phyloP scores from a whole-genome alignment of 2,329 filamentous ascomycete genomes.

The Botryotinia calthae region DNA sequence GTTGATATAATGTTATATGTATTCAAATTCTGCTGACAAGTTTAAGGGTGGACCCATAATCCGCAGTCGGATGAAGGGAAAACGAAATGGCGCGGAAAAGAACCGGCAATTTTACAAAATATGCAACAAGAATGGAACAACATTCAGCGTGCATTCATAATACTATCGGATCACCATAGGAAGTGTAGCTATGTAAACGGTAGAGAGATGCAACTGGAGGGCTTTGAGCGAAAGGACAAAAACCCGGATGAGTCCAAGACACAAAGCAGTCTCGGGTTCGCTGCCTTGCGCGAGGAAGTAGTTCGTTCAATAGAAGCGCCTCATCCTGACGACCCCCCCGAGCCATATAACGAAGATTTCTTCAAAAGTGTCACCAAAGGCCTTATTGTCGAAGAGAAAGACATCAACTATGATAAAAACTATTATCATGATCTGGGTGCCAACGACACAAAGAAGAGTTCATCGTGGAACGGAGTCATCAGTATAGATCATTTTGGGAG shows the following conservation, averaged over 20 bases:
- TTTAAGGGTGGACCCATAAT: neutral
- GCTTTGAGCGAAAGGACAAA: neutral
- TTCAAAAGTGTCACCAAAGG: neutral
- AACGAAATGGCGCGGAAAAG: neutral
- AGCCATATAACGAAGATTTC: neutral
- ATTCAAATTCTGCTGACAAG: neutral
- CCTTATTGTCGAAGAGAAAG: neutral
- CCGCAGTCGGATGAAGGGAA: neutral
- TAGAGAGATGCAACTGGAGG: neutral
- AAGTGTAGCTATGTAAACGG: neutral
- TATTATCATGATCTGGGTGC: neutral
- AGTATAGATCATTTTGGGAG: neutral
- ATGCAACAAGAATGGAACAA: slow-evolving; percentile 2
- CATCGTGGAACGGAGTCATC: neutral
- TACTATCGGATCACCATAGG: neutral
- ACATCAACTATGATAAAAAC: neutral
- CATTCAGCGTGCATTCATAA: neutral
- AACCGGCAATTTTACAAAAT: neutral
- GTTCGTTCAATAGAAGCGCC: neutral
- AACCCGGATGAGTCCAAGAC: neutral
- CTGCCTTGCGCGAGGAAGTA: neutral
- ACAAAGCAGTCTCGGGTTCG: neutral
- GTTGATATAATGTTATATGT: neutral
- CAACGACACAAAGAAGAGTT: neutral
- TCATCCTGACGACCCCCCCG: neutral